phyloP scores from a whole-genome alignment of 805 yeast genomes.

The Starmerella floris region DNA sequence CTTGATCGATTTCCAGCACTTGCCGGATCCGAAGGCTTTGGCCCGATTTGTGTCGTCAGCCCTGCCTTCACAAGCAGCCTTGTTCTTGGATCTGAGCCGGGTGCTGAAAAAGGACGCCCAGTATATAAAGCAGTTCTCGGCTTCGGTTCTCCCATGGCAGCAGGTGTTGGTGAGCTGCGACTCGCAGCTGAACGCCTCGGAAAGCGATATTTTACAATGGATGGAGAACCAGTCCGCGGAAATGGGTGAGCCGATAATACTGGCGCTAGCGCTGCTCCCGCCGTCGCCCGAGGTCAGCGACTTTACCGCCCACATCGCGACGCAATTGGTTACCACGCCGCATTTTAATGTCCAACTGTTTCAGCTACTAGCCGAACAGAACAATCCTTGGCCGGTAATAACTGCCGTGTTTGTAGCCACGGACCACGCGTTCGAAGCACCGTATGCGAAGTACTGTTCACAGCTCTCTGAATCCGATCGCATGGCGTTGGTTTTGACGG shows the following conservation, averaged over 20 bases:
- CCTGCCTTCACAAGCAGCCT: background rate
- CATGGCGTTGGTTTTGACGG: conserved; percentile 4
- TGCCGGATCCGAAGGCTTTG: conserved; percentile 3
- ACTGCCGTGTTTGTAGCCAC: conserved; percentile 15
- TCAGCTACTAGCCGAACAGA: conserved; percentile 3
- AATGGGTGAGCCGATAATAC: conserved; percentile 2
- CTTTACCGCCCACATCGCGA: conserved; percentile 1
- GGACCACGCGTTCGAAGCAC: conserved; percentile 2
- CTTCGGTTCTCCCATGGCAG: conserved; percentile 6
- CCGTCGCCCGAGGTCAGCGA: background rate
- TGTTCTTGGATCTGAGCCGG: background rate
- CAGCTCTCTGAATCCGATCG: background rate
- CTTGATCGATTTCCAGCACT: conserved; percentile 10
- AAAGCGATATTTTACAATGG: background rate
- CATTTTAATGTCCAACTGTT: conserved; percentile 4
- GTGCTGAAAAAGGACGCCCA: background rate
- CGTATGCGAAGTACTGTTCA: conserved; percentile 8
- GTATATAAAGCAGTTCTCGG: conserved; percentile 1
- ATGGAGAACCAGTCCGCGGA: background rate
- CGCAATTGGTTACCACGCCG: background rate
- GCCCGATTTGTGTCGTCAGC: background rate
- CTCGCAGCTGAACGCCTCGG: background rate
- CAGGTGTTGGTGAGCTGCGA: background rate
- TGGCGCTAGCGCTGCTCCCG: conserved; percentile 2
- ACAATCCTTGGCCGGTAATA: conserved; percentile 9